Conservation (phyloP, 129 eudicot genomes). For the Saposhnikovia divaricata region DNA sequence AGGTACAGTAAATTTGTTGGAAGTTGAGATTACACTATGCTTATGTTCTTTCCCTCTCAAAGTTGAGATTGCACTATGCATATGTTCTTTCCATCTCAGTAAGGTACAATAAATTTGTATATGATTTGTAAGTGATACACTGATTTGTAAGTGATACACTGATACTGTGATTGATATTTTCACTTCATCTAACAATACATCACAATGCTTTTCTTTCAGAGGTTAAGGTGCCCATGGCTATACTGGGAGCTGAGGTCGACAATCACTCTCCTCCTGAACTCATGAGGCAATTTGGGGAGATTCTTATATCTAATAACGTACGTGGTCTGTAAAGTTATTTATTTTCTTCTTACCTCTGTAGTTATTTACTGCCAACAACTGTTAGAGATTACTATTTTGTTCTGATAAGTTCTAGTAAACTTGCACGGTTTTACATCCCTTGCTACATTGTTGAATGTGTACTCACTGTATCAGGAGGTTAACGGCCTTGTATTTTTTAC, state of each 20-base stretch:
- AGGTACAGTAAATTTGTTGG: not conserved
- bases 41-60: not conserved
- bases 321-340: no score
- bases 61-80: not conserved
- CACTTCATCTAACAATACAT: not conserved
- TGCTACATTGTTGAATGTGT: not conserved
- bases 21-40: not conserved
- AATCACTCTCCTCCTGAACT: constrained; percentile 31
- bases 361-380: not conserved
- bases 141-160: not conserved
- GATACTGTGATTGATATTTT: not conserved
- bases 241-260: constrained; percentile 49
- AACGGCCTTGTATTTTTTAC: constrained; percentile 1
- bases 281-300: constrained; percentile 34
- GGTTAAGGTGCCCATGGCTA: constrained; percentile 37
- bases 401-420: not conserved
- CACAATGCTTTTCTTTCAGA: constrained; percentile 18
- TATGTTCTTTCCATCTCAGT: not conserved
- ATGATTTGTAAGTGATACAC: not conserved
- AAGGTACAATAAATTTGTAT: not conserved
- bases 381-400: not conserved
- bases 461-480: not conserved
- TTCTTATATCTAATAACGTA: constrained; percentile 29
- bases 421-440: no score
- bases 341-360: not conserved